phyloP scores from a whole-genome alignment of 2,329 filamentous ascomycete genomes.

The Domatiomyces catenatus region DNA sequence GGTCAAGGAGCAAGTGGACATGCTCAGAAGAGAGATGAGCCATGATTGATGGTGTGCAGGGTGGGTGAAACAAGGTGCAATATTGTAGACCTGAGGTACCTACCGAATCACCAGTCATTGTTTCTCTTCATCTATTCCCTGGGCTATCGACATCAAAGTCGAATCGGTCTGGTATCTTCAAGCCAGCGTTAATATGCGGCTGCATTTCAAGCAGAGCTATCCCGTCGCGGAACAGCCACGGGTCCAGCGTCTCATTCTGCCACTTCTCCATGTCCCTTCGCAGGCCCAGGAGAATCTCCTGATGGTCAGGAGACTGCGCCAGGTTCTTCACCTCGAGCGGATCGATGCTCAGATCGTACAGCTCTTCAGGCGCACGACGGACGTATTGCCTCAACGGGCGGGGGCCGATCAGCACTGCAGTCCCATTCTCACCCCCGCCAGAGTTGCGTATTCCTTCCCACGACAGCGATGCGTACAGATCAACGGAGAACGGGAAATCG shows the following conservation, averaged over 20 bases:
- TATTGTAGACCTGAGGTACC: background rate
- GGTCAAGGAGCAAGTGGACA: constrained; percentile 29
- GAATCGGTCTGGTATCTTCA: too few relatives aligned
- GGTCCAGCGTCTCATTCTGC: constrained; percentile 13
- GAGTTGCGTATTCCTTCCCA: constrained; percentile 33
- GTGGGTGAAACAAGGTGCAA: background rate
- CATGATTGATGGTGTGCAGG: constrained; percentile 5
- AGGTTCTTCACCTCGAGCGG: constrained; percentile 33
- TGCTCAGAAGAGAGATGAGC: constrained; percentile 26
- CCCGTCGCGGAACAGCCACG: too few relatives aligned
- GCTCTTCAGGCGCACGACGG: constrained; percentile 30
- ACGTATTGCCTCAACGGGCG: constrained; percentile 30
- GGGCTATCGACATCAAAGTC: too few relatives aligned
- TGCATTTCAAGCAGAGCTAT: too few relatives aligned
- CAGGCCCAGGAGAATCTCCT: constrained; percentile 21
- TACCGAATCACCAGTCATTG: too few relatives aligned
- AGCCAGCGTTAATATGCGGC: too few relatives aligned
- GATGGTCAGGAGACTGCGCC: constrained; percentile 22
- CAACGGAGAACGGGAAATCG: constrained; percentile 35
- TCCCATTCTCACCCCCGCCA: constrained; percentile 2
- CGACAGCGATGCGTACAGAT: constrained; percentile 30
- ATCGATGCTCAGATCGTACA: constrained; percentile 33
- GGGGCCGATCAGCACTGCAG: constrained; percentile 24
- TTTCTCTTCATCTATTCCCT: too few relatives aligned
- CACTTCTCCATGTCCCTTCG: constrained; percentile 22